A percentile compares a stretch with the other conserved stretches of the same genome.
These are phyloP conservation scores for Biscogniauxia marginata DNA, from an alignment of 2,329 filamentous ascomycete genomes.

Conservation along the genomic window DNA sequence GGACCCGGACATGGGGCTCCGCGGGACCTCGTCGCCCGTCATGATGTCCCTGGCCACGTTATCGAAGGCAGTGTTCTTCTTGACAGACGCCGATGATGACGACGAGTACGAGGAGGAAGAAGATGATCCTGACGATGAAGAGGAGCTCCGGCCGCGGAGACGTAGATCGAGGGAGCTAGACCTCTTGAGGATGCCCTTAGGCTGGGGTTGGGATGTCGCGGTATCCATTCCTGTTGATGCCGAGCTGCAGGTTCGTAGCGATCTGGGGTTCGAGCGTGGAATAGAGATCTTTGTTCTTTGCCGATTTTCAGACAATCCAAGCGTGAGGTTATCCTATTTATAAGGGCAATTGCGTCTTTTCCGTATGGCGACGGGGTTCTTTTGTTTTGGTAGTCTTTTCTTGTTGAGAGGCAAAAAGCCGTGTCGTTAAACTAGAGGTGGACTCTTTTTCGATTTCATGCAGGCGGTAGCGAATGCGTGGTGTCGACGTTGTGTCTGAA, in stretches of 20 bases:
- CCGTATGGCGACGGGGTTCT: background rate
- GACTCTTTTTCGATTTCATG: background rate
- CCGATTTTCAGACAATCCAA: background rate
- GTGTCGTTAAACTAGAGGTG: background rate
- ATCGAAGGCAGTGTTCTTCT: constrained; percentile 20
- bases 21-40: constrained; percentile 21
- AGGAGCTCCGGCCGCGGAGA: constrained; percentile 15
- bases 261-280: background rate
- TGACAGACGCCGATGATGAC: background rate
- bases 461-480: background rate
- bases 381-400: too few species aligned
- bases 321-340: background rate
- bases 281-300: background rate
- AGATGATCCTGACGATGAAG: constrained; percentile 22
- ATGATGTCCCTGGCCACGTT: constrained; percentile 23
- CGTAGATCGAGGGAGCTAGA: constrained; percentile 16
- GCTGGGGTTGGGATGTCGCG: constrained; percentile 3
- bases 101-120: constrained; percentile 19
- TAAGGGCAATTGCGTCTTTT: background rate
- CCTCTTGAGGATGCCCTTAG: constrained; percentile 24
- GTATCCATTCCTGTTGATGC: background rate
- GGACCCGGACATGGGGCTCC: constrained; percentile 16
- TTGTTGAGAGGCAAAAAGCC: background rate
- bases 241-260: background rate
- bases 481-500: background rate